Conservation (phyloP, 2,329 filamentous ascomycete species). For the Thyridium curvatum region DNA sequence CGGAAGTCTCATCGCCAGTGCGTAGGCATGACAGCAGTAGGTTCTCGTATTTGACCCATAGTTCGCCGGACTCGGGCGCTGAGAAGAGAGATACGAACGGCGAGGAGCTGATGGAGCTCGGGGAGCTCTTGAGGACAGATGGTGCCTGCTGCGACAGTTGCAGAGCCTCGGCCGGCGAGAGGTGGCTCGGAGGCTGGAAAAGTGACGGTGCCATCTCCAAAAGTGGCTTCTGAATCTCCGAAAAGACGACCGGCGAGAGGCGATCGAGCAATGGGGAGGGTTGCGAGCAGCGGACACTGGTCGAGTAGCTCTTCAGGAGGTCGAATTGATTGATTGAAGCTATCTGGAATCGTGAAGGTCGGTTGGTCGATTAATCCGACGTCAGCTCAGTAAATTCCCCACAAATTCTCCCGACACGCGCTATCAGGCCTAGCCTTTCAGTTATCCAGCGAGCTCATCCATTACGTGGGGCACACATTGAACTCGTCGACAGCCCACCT, state of each 20-base stretch:
- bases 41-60: constrained; percentile 84
- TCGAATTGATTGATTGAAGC: too few species aligned
- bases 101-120: constrained; percentile 48
- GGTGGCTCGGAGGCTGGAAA: constrained; percentile 48
- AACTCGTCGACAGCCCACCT: too few species aligned
- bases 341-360: too few species aligned
- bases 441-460: too few species aligned
- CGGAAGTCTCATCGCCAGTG: constrained; percentile 74
- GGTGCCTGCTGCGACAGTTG: constrained; percentile 57
- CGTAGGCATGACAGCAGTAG: constrained; percentile 78
- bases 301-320: too few species aligned
- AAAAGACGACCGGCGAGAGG: too few species aligned
- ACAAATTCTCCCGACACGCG: too few species aligned
- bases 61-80: constrained; percentile 64
- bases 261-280: too few species aligned
- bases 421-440: too few species aligned
- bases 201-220: constrained; percentile 44
- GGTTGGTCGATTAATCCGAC: too few species aligned
- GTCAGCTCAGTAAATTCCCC: too few species aligned
- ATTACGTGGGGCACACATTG: too few species aligned
- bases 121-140: constrained; percentile 44
- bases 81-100: constrained; percentile 47
- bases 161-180: constrained; percentile 49
- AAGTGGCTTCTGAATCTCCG: neutral
- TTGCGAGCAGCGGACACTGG: neutral